These are phyloP conservation scores for Suaeda aralocaspica DNA, from an alignment of 148 eudicot genomes.

Conservation along the genomic window DNA sequence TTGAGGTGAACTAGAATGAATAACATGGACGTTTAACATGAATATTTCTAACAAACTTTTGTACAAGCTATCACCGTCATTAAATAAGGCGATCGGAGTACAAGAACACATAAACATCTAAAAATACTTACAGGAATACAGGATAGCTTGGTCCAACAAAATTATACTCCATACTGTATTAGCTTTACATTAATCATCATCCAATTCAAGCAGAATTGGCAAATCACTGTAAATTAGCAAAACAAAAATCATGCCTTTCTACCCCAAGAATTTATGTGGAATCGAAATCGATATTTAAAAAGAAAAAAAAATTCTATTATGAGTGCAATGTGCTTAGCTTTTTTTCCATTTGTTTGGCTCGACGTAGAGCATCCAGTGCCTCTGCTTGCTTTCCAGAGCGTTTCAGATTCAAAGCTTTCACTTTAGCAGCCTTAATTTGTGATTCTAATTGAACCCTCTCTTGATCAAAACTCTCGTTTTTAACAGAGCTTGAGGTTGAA, in stretches of 20 bases:
- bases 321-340: constrained; percentile 25
- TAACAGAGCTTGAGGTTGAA: constrained; percentile 23
- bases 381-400: constrained; percentile 87
- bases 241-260: neutral
- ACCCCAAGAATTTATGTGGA: neutral
- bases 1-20: too few relatives aligned
- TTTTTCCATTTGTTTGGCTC: constrained; percentile 57
- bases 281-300: neutral
- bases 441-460: constrained; percentile 60
- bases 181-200: neutral
- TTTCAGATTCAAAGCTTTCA: constrained; percentile 68
- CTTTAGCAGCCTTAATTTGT: constrained; percentile 75
- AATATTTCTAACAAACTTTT: too few relatives aligned
- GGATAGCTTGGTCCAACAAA: neutral
- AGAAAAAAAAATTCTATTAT: constrained; percentile 1
- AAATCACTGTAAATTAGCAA: neutral
- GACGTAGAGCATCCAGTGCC: constrained; percentile 74
- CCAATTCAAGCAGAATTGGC: constrained; percentile 27
- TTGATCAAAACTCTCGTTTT: constrained; percentile 29
- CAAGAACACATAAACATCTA: neutral
- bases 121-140: neutral
- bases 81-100: neutral
- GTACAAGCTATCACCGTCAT: too few relatives aligned
- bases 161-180: too few relatives aligned
- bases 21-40: too few relatives aligned